A percentile compares a stretch with the other conserved stretches of the same genome.
Conservation (phyloP, 2,329 filamentous ascomycete species). For the Trichoderma arundinaceum region DNA sequence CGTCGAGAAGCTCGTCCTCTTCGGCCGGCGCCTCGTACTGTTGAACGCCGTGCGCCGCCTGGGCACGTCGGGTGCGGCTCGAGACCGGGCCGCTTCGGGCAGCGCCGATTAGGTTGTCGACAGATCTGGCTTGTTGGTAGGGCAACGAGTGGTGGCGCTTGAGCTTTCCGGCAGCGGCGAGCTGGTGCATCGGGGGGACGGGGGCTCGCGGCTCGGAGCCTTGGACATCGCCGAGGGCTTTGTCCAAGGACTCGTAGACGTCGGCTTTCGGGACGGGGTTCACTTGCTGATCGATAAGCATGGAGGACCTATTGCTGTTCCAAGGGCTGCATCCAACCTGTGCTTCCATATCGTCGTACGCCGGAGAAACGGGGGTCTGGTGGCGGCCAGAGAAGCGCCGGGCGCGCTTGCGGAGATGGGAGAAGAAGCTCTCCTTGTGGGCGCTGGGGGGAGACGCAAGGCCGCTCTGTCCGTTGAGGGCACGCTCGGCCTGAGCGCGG, state of each 20-base stretch:
- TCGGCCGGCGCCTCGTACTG: constrained; percentile 95
- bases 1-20: constrained; percentile 93
- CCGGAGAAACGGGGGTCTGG: constrained; percentile 78
- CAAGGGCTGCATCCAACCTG: constrained; percentile 90
- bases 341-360: constrained; percentile 87
- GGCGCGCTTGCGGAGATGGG: constrained; percentile 91
- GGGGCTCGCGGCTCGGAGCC: constrained; percentile 55
- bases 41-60: constrained; percentile 74
- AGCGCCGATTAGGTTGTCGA: constrained; percentile 66
- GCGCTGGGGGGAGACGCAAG: constrained; percentile 77
- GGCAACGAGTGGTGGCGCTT: constrained; percentile 71
- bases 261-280: constrained; percentile 58
- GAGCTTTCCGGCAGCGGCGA: constrained; percentile 55
- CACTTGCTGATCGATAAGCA: constrained; percentile 70
- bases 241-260: constrained; percentile 65
- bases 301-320: constrained; percentile 83
- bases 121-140: constrained; percentile 66
- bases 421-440: constrained; percentile 97
- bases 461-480: constrained; percentile 80
- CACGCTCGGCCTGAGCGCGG: constrained; percentile 87
- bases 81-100: constrained; percentile 69
- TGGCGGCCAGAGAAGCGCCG: constrained; percentile 90
- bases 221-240: constrained; percentile 61
- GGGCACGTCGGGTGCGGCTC: constrained; percentile 78
- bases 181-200: constrained; percentile 60